These are phyloP conservation scores for Talaromyces albobiverticillius DNA, from an alignment of 2,329 filamentous ascomycete species.

Conservation along the genomic window DNA sequence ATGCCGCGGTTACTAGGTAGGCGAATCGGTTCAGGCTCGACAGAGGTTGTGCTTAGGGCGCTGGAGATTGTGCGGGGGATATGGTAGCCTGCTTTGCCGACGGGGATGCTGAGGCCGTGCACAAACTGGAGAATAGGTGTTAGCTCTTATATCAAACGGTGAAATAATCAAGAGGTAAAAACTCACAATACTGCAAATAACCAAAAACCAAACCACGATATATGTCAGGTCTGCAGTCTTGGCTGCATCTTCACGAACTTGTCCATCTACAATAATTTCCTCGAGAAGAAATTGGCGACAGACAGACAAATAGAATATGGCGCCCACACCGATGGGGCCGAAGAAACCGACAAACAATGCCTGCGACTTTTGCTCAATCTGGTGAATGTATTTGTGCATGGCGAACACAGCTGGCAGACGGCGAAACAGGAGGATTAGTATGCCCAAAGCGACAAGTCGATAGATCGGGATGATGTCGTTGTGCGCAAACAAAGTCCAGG, in stretches of 20 bases:
- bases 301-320: slow-evolving; percentile 85
- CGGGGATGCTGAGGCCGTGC: slow-evolving; percentile 76
- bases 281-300: slow-evolving; percentile 68
- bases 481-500: slow-evolving; percentile 68
- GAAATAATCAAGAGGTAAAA: too few species aligned
- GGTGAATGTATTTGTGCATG: slow-evolving; percentile 71
- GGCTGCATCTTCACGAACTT: slow-evolving; percentile 63
- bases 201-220: slow-evolving; percentile 81
- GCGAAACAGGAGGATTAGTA: slow-evolving; percentile 73
- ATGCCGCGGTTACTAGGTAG: slow-evolving; percentile 26
- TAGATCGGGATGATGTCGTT: slow-evolving; percentile 71
- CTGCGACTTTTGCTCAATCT: slow-evolving; percentile 71
- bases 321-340: slow-evolving; percentile 85
- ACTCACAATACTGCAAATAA: slow-evolving; percentile 77
- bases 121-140: slow-evolving; percentile 54
- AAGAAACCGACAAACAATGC: slow-evolving; percentile 90
- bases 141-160: too few species aligned
- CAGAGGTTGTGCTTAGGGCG: slow-evolving; percentile 40
- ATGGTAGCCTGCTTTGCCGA: slow-evolving; percentile 51
- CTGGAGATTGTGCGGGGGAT: slow-evolving; percentile 46
- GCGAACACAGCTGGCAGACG: slow-evolving; percentile 73
- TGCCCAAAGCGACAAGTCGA: slow-evolving; percentile 68
- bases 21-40: slow-evolving; percentile 28
- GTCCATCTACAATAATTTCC: slow-evolving; percentile 55
- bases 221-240: slow-evolving; percentile 64